Conservation (phyloP, 768 basidiomycete species). For the Amanita phalloides region DNA sequence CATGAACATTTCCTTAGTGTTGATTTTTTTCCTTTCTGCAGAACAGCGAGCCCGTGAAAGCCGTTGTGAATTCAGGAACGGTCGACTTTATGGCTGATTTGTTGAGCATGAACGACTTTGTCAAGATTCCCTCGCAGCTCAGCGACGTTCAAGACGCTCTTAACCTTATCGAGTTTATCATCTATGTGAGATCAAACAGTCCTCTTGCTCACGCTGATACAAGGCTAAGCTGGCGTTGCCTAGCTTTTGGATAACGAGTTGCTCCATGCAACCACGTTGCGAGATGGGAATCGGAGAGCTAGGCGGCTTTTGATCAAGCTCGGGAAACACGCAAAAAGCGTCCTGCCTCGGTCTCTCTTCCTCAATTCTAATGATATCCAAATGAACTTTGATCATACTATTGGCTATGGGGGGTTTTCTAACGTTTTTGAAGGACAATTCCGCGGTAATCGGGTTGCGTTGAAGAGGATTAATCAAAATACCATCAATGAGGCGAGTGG, state of each 20-base stretch:
- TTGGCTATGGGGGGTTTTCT: background rate
- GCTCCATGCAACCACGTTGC: background rate
- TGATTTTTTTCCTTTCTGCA: background rate
- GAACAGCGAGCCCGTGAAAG: background rate
- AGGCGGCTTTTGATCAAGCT: slow-evolving; percentile 1
- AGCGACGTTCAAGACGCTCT: background rate
- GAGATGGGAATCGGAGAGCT: background rate
- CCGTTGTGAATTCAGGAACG: background rate
- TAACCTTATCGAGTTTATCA: background rate
- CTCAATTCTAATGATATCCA: background rate
- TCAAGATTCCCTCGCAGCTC: background rate
- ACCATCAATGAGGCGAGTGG: background rate
- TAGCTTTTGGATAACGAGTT: background rate
- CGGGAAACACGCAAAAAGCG: background rate
- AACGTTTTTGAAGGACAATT: background rate
- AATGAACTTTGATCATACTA: background rate
- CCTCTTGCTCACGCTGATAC: background rate
- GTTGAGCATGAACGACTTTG: background rate
- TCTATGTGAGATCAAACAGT: background rate
- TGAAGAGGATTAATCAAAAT: background rate
- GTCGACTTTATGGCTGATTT: background rate
- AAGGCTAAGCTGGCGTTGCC: background rate
- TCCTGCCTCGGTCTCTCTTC: background rate
- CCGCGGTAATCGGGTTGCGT: background rate
- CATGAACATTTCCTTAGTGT: background rate